These are phyloP conservation scores for Penicillium canescens DNA, from an alignment of 495 filamentous ascomycete species.

Conservation along the genomic window DNA sequence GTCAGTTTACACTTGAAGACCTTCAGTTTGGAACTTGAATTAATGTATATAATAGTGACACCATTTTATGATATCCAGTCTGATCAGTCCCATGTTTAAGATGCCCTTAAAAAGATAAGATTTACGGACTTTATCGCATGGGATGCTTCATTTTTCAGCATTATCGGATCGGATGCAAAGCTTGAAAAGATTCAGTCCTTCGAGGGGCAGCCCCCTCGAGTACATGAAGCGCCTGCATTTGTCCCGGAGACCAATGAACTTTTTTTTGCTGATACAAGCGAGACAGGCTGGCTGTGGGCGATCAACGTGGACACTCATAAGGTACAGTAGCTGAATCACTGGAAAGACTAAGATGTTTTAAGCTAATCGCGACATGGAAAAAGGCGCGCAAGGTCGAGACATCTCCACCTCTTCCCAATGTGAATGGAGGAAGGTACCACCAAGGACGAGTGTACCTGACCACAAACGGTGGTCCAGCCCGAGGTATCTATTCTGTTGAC, in stretches of 20 bases:
- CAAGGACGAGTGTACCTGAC: constrained; percentile 7
- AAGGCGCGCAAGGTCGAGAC: constrained; percentile 12
- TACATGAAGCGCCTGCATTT: constrained; percentile 15
- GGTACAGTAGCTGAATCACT: background rate
- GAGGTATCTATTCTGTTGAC: constrained; percentile 7
- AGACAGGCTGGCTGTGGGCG: constrained; percentile 14
- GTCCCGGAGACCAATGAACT: constrained; percentile 14
- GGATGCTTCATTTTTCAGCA: constrained; percentile 10
- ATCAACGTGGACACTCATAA: constrained; percentile 10
- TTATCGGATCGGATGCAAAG: constrained; percentile 9
- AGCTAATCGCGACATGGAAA: background rate
- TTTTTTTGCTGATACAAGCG: constrained; percentile 9
- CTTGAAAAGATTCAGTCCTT: constrained; percentile 15
- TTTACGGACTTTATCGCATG: constrained; percentile 12
- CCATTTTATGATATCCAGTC: constrained; percentile 15
- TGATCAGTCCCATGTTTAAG: background rate
- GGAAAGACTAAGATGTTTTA: background rate
- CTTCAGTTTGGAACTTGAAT: background rate
- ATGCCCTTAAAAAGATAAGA: background rate
- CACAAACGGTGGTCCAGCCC: constrained; percentile 12
- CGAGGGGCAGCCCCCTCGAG: constrained; percentile 6
- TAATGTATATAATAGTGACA: constrained; percentile 5
- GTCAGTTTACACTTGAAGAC: background rate
- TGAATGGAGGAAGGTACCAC: constrained; percentile 15
- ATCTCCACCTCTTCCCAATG: constrained; percentile 5